Base-by-base conservation (phyloP, 371 early-diverging fungal species). In the Mucor irregularis region DNA sequence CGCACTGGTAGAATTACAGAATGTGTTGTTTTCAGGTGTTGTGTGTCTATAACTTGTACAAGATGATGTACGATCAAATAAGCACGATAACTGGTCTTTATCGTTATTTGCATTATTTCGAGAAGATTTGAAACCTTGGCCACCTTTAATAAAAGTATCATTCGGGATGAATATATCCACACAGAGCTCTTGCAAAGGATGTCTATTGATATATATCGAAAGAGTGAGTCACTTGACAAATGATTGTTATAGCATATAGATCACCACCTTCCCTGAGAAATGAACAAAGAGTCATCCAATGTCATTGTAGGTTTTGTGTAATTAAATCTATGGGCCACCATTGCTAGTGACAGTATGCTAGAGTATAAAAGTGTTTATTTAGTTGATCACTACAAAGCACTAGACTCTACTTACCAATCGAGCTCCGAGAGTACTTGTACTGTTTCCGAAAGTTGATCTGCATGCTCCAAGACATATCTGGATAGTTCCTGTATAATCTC, bases 131-230 rank as follows among this genome's bases (percentile, higher is more conserved):
- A 26, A 44, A 2, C 64, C 71, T 16, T 33, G 38, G 0, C 71
- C 74, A 1, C 71, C 71, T 14, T 77, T 77, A 1, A 91, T 26
- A 5, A 58, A 35, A 0, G 81, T 84, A 45, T 84, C 78, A 56
- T 92, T 91, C 0, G 83, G 61, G 8, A 92, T 79, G 68, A 91
- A 91, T 0, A 73, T 66, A 31, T 82, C 77, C 1, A 86, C 78
- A 28, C 71, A 76, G 5, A 86, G 61, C 56, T 91, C 91, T 47
- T 86, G 85, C 9, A 91, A 62, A 7, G 90, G 90, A 60, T 92
- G 93, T 38, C 90, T 89, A 51, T 13, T 24, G n/a, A n/a, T n/a
- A n/a, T n/a, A n/a, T n/a, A n/a, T n/a, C n/a, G n/a, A n/a, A n/a
- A n/a, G n/a, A n/a, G n/a, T n/a, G n/a, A n/a, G n/a, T n/a, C n/a